Percentiles rank a stretch among this genome's conserved stretches.
Conservation (phyloP, 2,329 filamentous ascomycete genomes). For the Onygenales sp. region DNA sequence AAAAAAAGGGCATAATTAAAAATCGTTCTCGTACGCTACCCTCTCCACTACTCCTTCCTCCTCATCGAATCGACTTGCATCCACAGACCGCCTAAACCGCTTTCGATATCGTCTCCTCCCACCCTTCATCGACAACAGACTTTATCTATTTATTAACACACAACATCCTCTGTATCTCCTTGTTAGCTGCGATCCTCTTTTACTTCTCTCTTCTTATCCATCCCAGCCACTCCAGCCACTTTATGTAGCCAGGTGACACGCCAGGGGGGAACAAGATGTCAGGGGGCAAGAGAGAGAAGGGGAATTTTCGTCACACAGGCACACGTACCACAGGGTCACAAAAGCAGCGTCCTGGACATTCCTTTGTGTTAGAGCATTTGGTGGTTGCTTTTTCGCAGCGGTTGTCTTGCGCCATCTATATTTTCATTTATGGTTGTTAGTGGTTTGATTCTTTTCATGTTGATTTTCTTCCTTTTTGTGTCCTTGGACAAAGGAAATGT, state of each 20-base stretch:
- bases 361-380: not conserved
- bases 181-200: not conserved
- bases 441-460: not conserved
- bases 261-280: too few species aligned
- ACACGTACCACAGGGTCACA: conserved; percentile 1
- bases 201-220: too few species aligned
- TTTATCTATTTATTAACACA: not conserved
- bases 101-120: too few species aligned
- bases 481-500: not conserved
- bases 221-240: too few species aligned
- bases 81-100: too few species aligned
- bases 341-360: not conserved
- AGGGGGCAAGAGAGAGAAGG: too few species aligned
- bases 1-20: too few species aligned
- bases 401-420: not conserved
- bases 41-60: not conserved
- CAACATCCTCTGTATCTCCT: not conserved
- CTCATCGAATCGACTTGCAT: not conserved
- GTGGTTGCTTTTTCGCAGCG: not conserved
- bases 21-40: too few species aligned
- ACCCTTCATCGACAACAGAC: not conserved
- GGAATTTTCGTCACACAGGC: not conserved
- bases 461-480: not conserved
- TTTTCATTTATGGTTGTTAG: not conserved
- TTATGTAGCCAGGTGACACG: too few species aligned